phyloP scores from a whole-genome alignment of 306 rosid genomes.

The Calophaca sinica region DNA sequence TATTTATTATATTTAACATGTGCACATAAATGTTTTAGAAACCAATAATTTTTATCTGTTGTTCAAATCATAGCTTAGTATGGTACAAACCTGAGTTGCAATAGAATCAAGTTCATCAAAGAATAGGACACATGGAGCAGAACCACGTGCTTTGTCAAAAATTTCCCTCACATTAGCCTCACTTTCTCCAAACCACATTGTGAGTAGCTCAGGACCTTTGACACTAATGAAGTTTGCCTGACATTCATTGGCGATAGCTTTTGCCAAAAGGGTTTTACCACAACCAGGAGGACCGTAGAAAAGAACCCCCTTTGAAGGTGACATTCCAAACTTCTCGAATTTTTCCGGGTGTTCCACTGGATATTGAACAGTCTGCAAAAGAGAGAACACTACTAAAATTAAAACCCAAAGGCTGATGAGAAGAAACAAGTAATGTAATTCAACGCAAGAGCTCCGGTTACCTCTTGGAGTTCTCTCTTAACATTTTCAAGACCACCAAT shows the following conservation, averaged over 20 bases:
- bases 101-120: constrained; percentile 98
- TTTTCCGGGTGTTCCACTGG: constrained; percentile 99
- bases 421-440: background rate
- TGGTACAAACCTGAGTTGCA: constrained; percentile 89
- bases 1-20: background rate
- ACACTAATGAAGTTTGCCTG: constrained; percentile 98
- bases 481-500: constrained; percentile 99
- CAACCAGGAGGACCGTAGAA: constrained; percentile 99
- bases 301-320: constrained; percentile 98
- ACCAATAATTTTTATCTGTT: background rate
- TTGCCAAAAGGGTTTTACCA: constrained; percentile 98
- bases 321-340: constrained; percentile 97
- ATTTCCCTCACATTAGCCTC: constrained; percentile 99
- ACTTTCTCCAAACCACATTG: constrained; percentile 99
- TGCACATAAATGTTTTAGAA: constrained; percentile 41
- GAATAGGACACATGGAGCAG: constrained; percentile 99
- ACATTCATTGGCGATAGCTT: constrained; percentile 98
- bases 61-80: background rate
- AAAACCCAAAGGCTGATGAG: constrained; percentile 18
- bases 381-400: background rate
- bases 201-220: constrained; percentile 98
- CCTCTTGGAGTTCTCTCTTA: constrained; percentile 99
- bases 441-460: constrained; percentile 43
- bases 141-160: constrained; percentile 97
- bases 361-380: constrained; percentile 93